Percentiles rank a stretch among this genome's conserved stretches.
Evolutionary conservation across 768 basidiomycete species (phyloP).

Genomic region (Imleria badia): DNA sequence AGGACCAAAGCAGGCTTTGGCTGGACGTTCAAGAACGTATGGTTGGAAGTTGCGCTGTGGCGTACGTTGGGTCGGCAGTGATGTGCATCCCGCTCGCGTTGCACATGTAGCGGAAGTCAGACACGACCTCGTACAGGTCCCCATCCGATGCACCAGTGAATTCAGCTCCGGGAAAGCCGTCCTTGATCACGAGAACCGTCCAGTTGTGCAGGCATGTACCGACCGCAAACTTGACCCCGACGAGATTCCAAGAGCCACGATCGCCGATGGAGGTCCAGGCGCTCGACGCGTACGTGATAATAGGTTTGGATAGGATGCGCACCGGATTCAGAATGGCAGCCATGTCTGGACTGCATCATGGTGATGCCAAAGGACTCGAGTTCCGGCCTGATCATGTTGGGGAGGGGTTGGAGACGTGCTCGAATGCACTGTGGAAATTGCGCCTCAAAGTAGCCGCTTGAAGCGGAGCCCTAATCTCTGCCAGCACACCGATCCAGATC

Average conservation of each 20-base stretch:
- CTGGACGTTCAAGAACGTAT: background rate
- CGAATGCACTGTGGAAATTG: no score
- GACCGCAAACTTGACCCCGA: background rate
- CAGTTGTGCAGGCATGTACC: background rate
- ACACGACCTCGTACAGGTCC: background rate
- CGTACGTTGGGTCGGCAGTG: background rate
- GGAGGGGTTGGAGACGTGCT: no score
- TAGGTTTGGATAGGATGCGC: background rate
- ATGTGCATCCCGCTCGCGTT: background rate
- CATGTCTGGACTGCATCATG: background rate
- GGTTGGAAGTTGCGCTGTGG: background rate
- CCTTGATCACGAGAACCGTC: background rate
- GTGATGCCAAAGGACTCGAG: background rate
- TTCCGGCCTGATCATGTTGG: background rate
- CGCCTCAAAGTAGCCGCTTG: no score
- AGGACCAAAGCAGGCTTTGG: background rate
- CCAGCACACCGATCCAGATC: no score
- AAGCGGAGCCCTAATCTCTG: no score
- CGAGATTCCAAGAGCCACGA: background rate
- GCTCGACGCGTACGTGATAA: background rate
- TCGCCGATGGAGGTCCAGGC: background rate
- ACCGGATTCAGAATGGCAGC: background rate
- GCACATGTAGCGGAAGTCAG: background rate
- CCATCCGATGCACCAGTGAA: background rate
- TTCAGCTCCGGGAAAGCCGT: background rate